These are phyloP conservation scores for Saposhnikovia divaricata DNA, from an alignment of 129 eudicot species.

Conservation along the genomic window DNA sequence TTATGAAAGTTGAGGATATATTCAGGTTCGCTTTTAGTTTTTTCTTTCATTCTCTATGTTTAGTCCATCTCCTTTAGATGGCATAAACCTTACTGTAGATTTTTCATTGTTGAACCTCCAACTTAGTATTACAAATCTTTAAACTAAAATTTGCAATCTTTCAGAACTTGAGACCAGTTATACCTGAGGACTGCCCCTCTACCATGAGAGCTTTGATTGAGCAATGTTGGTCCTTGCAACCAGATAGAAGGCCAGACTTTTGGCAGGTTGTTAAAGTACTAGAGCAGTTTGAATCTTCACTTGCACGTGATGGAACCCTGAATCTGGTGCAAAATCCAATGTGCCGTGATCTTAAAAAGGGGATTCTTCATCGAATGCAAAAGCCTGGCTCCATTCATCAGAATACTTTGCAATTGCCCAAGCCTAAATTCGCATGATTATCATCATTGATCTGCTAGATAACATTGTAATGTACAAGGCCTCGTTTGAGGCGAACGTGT, in stretches of 20 bases:
- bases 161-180: conserved; percentile 67
- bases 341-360: conserved; percentile 64
- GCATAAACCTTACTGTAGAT: background rate
- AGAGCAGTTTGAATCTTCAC: conserved; percentile 65
- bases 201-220: conserved; percentile 80
- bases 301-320: conserved; percentile 61
- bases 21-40: background rate
- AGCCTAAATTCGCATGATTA: conserved; percentile 58
- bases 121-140: background rate
- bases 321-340: conserved; percentile 46
- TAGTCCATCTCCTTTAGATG: too few species aligned
- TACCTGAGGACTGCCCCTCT: conserved; percentile 62
- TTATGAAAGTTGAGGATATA: background rate
- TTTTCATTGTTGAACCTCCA: background rate
- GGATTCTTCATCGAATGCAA: conserved; percentile 63
- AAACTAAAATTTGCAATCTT: background rate
- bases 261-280: conserved; percentile 82
- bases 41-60: too few species aligned
- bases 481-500: background rate
- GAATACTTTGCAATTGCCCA: conserved; percentile 33
- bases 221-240: conserved; percentile 76
- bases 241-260: conserved; percentile 86
- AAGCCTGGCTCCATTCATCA: conserved; percentile 63
- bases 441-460: conserved; percentile 17
- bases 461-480: conserved; percentile 27